phyloP scores from a whole-genome alignment of 768 basidiomycete species.

The Clitopilus hobsonii region DNA sequence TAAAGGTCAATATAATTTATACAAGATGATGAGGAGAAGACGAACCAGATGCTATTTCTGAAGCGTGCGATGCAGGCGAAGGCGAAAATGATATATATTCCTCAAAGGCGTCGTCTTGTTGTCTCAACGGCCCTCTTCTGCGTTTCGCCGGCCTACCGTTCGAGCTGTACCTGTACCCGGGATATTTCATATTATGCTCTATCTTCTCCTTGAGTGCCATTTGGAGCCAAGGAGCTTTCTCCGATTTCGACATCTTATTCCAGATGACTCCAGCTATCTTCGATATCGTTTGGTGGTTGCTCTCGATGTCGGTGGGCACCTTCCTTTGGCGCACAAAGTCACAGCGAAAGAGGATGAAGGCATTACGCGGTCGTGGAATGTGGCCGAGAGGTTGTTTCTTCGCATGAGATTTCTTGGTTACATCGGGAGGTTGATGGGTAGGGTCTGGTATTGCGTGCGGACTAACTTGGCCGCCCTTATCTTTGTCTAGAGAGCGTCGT shows the following conservation, averaged over 20 bases:
- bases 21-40: too few species aligned
- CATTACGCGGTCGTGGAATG: slow-evolving; percentile 69
- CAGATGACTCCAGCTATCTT: slow-evolving; percentile 65
- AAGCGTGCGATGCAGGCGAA: too few species aligned
- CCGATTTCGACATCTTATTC: slow-evolving; percentile 44
- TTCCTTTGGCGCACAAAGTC: slow-evolving; percentile 64
- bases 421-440: slow-evolving; percentile 14
- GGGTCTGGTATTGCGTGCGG: background rate
- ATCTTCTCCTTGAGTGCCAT: slow-evolving; percentile 47
- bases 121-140: background rate
- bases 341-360: slow-evolving; percentile 77
- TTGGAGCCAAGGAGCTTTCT: slow-evolving; percentile 45
- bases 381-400: slow-evolving; percentile 47
- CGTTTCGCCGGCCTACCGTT: slow-evolving; percentile 1
- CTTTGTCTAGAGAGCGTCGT: too few species aligned
- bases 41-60: too few species aligned
- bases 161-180: slow-evolving; percentile 35
- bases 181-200: slow-evolving; percentile 33
- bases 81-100: too few species aligned
- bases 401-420: slow-evolving; percentile 42
- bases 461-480: too few species aligned
- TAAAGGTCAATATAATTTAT: too few species aligned
- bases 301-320: slow-evolving; percentile 48
- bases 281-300: slow-evolving; percentile 65
- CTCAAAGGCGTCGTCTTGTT: background rate